Base-by-base conservation (phyloP, 1,284 basidiomycete genomes). In the Agroathelia rolfsii region DNA sequence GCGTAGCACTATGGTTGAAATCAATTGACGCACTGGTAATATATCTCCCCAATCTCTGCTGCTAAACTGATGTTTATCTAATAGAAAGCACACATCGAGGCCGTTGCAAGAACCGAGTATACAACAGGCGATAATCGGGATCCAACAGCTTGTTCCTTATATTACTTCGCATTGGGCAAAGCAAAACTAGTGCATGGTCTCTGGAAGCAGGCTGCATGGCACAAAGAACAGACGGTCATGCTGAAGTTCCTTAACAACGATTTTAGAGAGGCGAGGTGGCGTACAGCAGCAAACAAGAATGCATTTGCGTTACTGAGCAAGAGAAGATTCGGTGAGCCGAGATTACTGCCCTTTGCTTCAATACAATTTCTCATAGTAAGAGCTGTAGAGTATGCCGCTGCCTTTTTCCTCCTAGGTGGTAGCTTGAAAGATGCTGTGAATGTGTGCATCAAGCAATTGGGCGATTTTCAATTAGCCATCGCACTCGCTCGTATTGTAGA, bases 131-230 rank as follows among this genome's bases (percentile, higher is more conserved):
- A 89, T 14, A 68, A 71, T 33, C 77, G 90, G 10, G 90, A 99
- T 57, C 95, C 95, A 2, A 84, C 82, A 5, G 61, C 72, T 7
- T 93, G 90, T 49, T 92, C 88, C 11, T 62, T 99, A 22, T 84
- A 88, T 55, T 99, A 97, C 58, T 95, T 96, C 46, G 92, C 95
- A 2, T 62, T 98, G 2, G 84, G 88, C 24, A 97, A 97, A 53
- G 72, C 75, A 34, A 88, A 89, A 51, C 72, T 96, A 10, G 88
- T 98, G 0, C 84, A 89, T 43, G 88, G 90, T 1, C 66, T 98
- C 3, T 99, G 95, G 95, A 74, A 86, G 42, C 94, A 97, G 52
- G 89, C 93, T 0, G 75, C 78, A 3, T 94, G 92, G 69, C 93
- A 98, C 48, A 84, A 78, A 40, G 95, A 98, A 45, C 89, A 95